phyloP scores from a whole-genome alignment of 371 early-diverging fungal species.

The Dichotomocladium elegans region DNA sequence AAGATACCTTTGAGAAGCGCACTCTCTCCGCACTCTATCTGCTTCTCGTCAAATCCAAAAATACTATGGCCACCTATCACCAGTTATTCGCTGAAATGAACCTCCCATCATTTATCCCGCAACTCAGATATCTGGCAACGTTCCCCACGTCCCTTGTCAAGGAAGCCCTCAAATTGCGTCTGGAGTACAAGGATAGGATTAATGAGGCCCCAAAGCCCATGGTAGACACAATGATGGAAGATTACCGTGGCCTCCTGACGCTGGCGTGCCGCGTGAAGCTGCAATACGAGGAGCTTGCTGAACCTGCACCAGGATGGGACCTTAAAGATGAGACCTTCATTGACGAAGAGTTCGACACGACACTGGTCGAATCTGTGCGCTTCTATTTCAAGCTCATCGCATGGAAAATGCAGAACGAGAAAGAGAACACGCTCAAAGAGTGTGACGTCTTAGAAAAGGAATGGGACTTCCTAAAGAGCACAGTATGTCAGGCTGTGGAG shows the following conservation, averaged over 20 bases:
- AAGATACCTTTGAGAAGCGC: constrained; percentile 75
- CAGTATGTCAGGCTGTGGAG: constrained; percentile 63
- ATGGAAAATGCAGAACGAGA: constrained; percentile 59
- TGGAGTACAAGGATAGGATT: constrained; percentile 67
- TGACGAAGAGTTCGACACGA: constrained; percentile 60
- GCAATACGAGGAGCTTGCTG: constrained; percentile 61
- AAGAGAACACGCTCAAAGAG: constrained; percentile 62
- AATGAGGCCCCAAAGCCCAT: constrained; percentile 66
- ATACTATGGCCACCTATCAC: constrained; percentile 65
- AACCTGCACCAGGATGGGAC: constrained; percentile 68
- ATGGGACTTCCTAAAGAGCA: constrained; percentile 68
- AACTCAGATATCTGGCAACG: constrained; percentile 65
- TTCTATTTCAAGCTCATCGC: constrained; percentile 77
- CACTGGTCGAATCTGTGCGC: constrained; percentile 66
- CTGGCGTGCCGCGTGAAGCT: constrained; percentile 72
- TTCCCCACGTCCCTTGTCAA: constrained; percentile 78
- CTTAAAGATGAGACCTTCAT: constrained; percentile 49
- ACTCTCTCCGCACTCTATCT: constrained; percentile 58
- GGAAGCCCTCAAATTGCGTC: constrained; percentile 72
- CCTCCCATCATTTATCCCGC: constrained; percentile 61
- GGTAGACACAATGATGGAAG: constrained; percentile 79
- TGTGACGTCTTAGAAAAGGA: constrained; percentile 80
- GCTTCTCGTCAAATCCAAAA: constrained; percentile 56
- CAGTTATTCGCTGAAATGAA: constrained; percentile 59
- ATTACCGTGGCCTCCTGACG: constrained; percentile 66